These are phyloP conservation scores for Selaginella tamariscina DNA, from an alignment of 75 land plant species.

Conservation along the genomic window DNA sequence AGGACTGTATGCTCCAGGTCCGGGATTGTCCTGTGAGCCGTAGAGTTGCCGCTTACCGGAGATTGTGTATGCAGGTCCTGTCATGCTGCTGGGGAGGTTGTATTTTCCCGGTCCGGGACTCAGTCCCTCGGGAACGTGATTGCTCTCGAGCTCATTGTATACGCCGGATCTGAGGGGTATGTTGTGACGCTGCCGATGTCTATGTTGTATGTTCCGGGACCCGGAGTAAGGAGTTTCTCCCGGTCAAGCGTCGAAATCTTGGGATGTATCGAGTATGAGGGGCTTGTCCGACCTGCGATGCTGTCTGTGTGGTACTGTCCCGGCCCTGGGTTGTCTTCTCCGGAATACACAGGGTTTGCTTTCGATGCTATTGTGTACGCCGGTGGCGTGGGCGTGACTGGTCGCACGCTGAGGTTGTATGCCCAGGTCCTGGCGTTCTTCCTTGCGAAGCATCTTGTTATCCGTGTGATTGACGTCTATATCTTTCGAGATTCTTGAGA, in stretches of 20 bases:
- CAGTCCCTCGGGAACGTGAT: slow-evolving; percentile 1
- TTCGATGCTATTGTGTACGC: slow-evolving; percentile 14
- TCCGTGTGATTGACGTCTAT: too few species aligned
- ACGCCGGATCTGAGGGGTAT: slow-evolving; percentile 2
- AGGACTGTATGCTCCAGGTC: slow-evolving; percentile 15
- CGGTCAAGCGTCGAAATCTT: neutral
- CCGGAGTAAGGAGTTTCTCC: neutral
- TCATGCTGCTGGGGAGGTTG: neutral
- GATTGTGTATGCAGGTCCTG: slow-evolving; percentile 12
- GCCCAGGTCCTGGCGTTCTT: slow-evolving; percentile 18
- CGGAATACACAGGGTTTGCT: neutral
- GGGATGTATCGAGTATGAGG: neutral
- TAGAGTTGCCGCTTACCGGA: neutral
- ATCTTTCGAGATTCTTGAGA: too few species aligned
- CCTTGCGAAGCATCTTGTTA: slow-evolving; percentile 12
- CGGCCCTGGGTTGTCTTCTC: neutral
- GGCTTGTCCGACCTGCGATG: neutral
- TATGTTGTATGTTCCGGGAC: slow-evolving; percentile 12
- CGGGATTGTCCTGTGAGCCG: slow-evolving; percentile 7
- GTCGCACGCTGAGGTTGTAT: slow-evolving; percentile 13
- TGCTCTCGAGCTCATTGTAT: slow-evolving; percentile 8
- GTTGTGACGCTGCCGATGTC: neutral
- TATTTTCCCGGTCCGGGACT: slow-evolving; percentile 15
- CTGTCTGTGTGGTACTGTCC: neutral
- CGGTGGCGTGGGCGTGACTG: slow-evolving; percentile 19